A percentile compares a stretch with the other conserved stretches of the same genome.
These are phyloP conservation scores for Hondaea fermentalgiana DNA, from an alignment of 108 stramenopile genomes.

Conservation along the genomic window DNA sequence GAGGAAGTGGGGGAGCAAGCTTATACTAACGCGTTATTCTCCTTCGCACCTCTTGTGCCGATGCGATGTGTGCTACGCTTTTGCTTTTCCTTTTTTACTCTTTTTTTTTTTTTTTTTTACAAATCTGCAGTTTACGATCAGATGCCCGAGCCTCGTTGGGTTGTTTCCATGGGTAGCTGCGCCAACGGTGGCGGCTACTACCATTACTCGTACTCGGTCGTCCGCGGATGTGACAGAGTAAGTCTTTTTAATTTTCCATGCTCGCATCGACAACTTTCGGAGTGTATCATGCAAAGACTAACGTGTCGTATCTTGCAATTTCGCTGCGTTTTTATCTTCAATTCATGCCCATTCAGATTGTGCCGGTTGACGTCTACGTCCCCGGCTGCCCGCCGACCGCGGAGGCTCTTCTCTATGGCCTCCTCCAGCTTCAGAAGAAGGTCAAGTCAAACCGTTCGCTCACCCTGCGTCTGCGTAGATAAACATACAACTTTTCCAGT, in stretches of 20 bases:
- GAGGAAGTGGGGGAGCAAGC: no score
- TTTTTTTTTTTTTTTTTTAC: no score
- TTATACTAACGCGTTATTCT: no score
- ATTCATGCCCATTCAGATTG: constrained; percentile 54
- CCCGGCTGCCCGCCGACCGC: constrained; percentile 98
- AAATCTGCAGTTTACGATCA: constrained; percentile 81
- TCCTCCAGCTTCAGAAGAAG: constrained; percentile 97
- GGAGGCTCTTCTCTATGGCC: constrained; percentile 89
- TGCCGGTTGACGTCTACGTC: constrained; percentile 98
- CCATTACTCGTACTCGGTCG: constrained; percentile 97
- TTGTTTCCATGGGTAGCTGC: constrained; percentile 95
- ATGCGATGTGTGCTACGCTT: not conserved
- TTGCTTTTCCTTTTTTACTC: not conserved
- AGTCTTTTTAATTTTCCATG: not conserved
- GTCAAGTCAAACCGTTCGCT: constrained; percentile 90
- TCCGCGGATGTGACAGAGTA: constrained; percentile 78
- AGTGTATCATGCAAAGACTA: no score
- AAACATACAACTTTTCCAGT: constrained; percentile 3
- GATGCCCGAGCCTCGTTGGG: constrained; percentile 99
- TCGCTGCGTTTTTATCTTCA: not conserved
- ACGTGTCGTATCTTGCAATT: no score
- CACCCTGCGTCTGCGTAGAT: constrained; percentile 85
- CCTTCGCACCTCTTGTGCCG: no score
- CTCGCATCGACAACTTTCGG: no score
- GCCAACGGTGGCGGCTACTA: constrained; percentile 99